Evolutionary conservation across 2,329 filamentous ascomycete genomes (phyloP).

Genomic region (Periconia sp.): DNA sequence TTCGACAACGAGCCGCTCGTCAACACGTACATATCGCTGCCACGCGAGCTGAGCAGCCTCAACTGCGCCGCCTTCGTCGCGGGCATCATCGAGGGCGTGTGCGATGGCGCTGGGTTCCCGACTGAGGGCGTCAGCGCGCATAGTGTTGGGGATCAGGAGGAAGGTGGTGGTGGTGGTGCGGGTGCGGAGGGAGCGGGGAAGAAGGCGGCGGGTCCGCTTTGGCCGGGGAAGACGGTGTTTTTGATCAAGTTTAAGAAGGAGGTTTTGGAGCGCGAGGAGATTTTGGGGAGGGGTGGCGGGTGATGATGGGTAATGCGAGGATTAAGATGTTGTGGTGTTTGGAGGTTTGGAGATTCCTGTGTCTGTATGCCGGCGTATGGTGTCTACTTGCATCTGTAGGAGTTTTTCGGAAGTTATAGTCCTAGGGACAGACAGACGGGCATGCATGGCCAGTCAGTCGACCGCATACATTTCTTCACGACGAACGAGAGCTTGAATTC

Average conservation of each 20-base stretch:
- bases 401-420: neutral
- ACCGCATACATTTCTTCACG: too few relatives aligned
- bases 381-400: neutral
- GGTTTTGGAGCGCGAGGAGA: conserved; percentile 88
- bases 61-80: conserved; percentile 97
- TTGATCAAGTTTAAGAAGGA: conserved; percentile 89
- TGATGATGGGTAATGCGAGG: conserved; percentile 19
- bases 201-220: conserved; percentile 59
- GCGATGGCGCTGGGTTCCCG: conserved; percentile 87
- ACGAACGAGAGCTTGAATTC: too few relatives aligned
- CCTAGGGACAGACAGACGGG: neutral
- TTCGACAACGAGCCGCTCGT: conserved; percentile 97
- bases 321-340: neutral
- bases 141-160: conserved; percentile 56
- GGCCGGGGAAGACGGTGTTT: conserved; percentile 95
- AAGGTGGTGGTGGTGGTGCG: conserved; percentile 36
- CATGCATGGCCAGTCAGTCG: too few relatives aligned
- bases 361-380: neutral
- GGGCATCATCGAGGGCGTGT: conserved; percentile 92
- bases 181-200: conserved; percentile 52
- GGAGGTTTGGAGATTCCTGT: neutral
- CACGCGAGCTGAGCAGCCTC: conserved; percentile 92
- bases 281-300: conserved; percentile 64
- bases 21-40: conserved; percentile 90
- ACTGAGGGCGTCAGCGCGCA: conserved; percentile 85